Base-by-base conservation (phyloP, 768 basidiomycete genomes). In the Amanita muscaria region DNA sequence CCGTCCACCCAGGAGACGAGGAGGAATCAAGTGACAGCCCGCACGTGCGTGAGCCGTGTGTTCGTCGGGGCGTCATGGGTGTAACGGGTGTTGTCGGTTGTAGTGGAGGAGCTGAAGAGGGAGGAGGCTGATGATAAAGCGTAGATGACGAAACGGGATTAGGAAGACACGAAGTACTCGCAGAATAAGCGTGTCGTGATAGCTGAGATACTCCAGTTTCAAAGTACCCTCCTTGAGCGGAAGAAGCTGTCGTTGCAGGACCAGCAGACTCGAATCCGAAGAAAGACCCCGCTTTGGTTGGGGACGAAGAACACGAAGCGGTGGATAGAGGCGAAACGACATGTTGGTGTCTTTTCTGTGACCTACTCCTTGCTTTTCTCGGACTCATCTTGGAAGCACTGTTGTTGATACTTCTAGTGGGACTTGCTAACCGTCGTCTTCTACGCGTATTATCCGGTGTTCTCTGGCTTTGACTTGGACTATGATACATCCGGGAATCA, bases 21-120 rank as follows among this genome's bases (percentile, higher is more conserved):
- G 44, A 38, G 5, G 44, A 46, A 22, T 46, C 44, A 10, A 46
- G 36, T 10, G 36, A 46, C n/a, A 7, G 44, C 15, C 44, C 44
- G 12, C 30, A 19, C 6, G 12, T 38, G 27, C n/a, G n/a, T n/a
- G n/a, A n/a, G n/a, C n/a, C n/a, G n/a, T 46, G 44, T 32, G 41
- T 45, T 40, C 22, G 42, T 46, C 32, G 49, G 49, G 39, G 57
- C 40, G 46, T 56, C 45, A 29, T 44, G 51, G 36, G 55, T 33
- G n/a, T n/a, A n/a, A n/a, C n/a, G n/a, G n/a, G n/a, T n/a, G n/a
- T n/a, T n/a, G n/a, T n/a, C n/a, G n/a, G n/a, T n/a, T n/a, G n/a
- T n/a, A n/a, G n/a, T n/a, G n/a, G n/a, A n/a, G n/a, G n/a, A n/a
- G n/a, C n/a, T n/a, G n/a, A n/a, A n/a, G n/a, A n/a, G n/a, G n/a